Conservation (phyloP, 1,284 basidiomycete species). For the Cryptococcus sp. region DNA sequence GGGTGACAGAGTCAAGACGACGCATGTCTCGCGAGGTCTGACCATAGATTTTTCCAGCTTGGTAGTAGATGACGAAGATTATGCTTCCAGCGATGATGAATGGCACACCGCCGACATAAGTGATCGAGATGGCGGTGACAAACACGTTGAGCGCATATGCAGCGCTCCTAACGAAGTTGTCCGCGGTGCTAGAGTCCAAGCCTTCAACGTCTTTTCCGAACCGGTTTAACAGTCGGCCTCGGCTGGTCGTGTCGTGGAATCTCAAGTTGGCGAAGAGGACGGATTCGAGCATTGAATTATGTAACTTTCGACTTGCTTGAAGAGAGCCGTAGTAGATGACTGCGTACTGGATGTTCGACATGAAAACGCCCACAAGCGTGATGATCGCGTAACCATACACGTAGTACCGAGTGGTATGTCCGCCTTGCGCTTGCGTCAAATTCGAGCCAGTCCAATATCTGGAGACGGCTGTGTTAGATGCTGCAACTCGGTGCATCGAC, state of each 20-base stretch:
- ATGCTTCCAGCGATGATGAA: conserved; percentile 66
- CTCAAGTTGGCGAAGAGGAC: conserved; percentile 88
- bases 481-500: background rate
- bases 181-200: conserved; percentile 80
- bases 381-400: conserved; percentile 70
- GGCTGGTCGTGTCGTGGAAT: conserved; percentile 89
- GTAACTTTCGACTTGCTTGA: conserved; percentile 68
- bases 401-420: conserved; percentile 67
- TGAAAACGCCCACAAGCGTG: conserved; percentile 42
- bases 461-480: background rate
- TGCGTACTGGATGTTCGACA: conserved; percentile 42
- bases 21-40: conserved; percentile 88
- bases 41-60: conserved; percentile 68
- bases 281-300: conserved; percentile 74
- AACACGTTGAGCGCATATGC: conserved; percentile 56
- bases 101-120: conserved; percentile 72
- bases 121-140: conserved; percentile 62
- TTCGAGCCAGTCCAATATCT: conserved; percentile 41
- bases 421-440: conserved; percentile 12
- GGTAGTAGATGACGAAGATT: conserved; percentile 60
- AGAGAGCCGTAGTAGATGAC: conserved; percentile 64
- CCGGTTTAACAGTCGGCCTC: conserved; percentile 80
- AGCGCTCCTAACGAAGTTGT: conserved; percentile 68
- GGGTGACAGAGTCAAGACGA: conserved; percentile 80
- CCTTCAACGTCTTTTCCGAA: conserved; percentile 95